phyloP scores from a whole-genome alignment of 495 filamentous ascomycete genomes.

The Hyaloscypha finlandica region DNA sequence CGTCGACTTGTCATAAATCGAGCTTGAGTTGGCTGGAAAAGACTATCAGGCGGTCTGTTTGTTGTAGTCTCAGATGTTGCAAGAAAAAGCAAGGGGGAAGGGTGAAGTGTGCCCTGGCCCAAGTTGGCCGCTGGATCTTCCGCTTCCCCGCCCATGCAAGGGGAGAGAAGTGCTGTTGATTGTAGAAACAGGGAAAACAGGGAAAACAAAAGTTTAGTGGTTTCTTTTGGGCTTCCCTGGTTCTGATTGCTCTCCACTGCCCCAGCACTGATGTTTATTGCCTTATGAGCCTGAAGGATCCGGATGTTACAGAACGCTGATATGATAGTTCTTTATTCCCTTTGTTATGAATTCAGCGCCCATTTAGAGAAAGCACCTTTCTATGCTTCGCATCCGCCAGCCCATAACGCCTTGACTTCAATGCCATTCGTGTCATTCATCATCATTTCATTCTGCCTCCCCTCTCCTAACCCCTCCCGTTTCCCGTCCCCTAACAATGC shows the following conservation, averaged over 20 bases:
- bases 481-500: background rate
- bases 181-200: background rate
- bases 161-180: background rate
- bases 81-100: background rate
- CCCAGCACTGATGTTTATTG: background rate
- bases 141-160: background rate
- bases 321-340: background rate
- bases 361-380: background rate
- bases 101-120: background rate
- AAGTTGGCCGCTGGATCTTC: background rate
- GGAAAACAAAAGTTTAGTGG: background rate
- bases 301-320: no score
- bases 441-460: background rate
- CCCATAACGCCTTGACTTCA: constrained; percentile 4
- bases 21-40: no score
- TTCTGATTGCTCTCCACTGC: no score
- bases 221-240: background rate
- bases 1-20: background rate
- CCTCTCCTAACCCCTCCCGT: background rate
- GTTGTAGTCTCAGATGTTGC: background rate
- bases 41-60: no score
- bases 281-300: no score
- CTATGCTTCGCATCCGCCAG: background rate
- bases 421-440: background rate
- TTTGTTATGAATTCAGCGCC: background rate